A percentile compares a stretch with the other conserved stretches of the same genome.
Evolutionary conservation across 805 yeast species (phyloP).

Genomic region (Pichia occidentalis): DNA sequence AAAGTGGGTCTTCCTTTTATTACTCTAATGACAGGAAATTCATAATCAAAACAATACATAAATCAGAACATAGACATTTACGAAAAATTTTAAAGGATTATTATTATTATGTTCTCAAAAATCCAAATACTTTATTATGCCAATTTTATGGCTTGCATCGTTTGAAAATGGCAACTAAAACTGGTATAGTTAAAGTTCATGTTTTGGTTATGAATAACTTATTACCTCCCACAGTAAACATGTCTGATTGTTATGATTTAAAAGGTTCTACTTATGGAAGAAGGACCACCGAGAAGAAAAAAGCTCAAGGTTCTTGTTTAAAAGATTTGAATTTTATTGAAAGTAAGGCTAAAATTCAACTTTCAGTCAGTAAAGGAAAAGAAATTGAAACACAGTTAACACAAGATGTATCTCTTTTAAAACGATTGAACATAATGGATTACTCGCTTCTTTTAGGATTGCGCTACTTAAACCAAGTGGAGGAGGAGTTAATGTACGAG

Average conservation of each 20-base stretch:
- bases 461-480: conserved; percentile 65
- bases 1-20: conserved; percentile 93
- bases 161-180: conserved; percentile 73
- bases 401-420: conserved; percentile 66
- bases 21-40: conserved; percentile 89
- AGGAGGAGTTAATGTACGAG: conserved; percentile 22
- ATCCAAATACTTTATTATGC: conserved; percentile 86
- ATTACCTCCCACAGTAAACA: conserved; percentile 87
- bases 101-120: conserved; percentile 67
- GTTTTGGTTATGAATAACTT: conserved; percentile 95
- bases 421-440: conserved; percentile 86
- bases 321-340: conserved; percentile 90
- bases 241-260: conserved; percentile 80
- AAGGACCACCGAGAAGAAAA: conserved; percentile 36
- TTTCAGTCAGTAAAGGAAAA: conserved; percentile 66
- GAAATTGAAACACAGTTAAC: conserved; percentile 63
- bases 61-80: conserved; percentile 81
- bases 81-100: conserved; percentile 69
- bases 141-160: conserved; percentile 96
- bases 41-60: conserved; percentile 94
- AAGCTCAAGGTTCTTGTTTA: conserved; percentile 40
- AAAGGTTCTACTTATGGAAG: conserved; percentile 92
- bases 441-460: conserved; percentile 85
- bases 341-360: conserved; percentile 50
- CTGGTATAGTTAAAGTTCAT: conserved; percentile 64